phyloP scores from a whole-genome alignment of 2,329 filamentous ascomycete genomes.

The Coniochaeta sp. region DNA sequence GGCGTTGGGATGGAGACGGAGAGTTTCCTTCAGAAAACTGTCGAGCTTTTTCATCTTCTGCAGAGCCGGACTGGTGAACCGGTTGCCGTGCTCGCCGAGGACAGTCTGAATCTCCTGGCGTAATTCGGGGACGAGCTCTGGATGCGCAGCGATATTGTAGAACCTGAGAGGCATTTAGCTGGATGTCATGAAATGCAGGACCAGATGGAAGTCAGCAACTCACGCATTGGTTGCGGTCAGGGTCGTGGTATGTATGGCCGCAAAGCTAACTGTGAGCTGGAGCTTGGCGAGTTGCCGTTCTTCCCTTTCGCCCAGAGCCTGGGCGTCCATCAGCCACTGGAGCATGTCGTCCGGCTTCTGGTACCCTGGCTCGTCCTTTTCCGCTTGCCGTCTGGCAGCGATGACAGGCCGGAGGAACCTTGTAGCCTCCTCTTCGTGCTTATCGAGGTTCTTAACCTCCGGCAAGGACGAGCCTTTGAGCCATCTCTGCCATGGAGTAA shows the following conservation, averaged over 20 bases:
- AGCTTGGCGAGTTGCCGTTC: slow-evolving; percentile 30
- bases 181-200: neutral
- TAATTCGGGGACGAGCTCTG: slow-evolving; percentile 41
- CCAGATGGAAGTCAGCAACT: slow-evolving; percentile 5
- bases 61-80: slow-evolving; percentile 17
- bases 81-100: slow-evolving; percentile 23
- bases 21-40: slow-evolving; percentile 22
- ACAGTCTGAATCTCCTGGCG: slow-evolving; percentile 40
- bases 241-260: slow-evolving; percentile 45
- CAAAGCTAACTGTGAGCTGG: slow-evolving; percentile 37
- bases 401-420: slow-evolving; percentile 29
- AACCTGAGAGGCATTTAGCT: slow-evolving; percentile 23
- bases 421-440: slow-evolving; percentile 22
- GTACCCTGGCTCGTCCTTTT: slow-evolving; percentile 9
- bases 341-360: slow-evolving; percentile 37
- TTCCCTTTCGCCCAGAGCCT: slow-evolving; percentile 22
- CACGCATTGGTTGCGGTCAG: slow-evolving; percentile 35
- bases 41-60: slow-evolving; percentile 26
- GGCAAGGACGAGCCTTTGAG: slow-evolving; percentile 23
- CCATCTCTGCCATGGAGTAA: slow-evolving; percentile 24
- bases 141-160: slow-evolving; percentile 42
- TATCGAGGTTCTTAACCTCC: slow-evolving; percentile 23
- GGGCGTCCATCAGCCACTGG: slow-evolving; percentile 36
- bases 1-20: slow-evolving; percentile 16
- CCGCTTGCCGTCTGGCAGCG: slow-evolving; percentile 15